Evolutionary conservation across 2,329 filamentous ascomycete genomes (phyloP), one percentile per base, ranked within the genome.

Genomic region (Chaetothyriales sp.): DNA sequence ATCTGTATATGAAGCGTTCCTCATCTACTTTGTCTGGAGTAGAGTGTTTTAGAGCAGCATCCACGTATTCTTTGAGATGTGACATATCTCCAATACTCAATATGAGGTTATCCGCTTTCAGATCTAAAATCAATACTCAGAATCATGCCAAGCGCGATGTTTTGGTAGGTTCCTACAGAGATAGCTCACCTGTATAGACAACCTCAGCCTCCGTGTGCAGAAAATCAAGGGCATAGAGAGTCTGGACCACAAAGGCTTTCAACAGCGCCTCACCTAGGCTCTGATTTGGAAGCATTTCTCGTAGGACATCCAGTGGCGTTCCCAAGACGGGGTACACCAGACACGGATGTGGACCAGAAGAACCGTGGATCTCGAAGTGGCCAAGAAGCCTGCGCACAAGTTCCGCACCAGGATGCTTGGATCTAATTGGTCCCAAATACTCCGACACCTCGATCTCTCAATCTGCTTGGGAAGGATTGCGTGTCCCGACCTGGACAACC

Each of bases 331-430:
- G 46, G 62, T 28, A 65, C 4, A 69, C 65, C 10, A 70, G 63
- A 43, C 66, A 70, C 44, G 50, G 56, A 58, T 69, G 65, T 29
- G 58, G 59, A n/a, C 65, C 63, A 22, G 62, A 33, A 9, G 61
- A 60, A 1, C 62, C 62, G 7, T 59, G 43, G 19, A 69, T 45
- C 18, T 65, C 47, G 51, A 70, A 70, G 0, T 37, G 29, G 13
- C 13, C 29, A 37, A 37, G 4, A 10, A 37, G 29, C 29, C 8
- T 37, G 29, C 29, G 29, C 2, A 37, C 29, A 13, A 37, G 29
- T 3, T 2, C 29, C 3, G 29, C 29, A 37, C 29, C 29, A 10
- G 29, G 4, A 13, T 37, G 29, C 2, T 40, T 2, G 33, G 33
- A 40, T 15, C 5, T 13, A 40, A 40, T 10, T 2, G 33, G 4